Percentiles rank a stretch among this genome's conserved stretches.
Conservation (phyloP, 2,329 filamentous ascomycete species). For the Pleoardoris graminearum region DNA sequence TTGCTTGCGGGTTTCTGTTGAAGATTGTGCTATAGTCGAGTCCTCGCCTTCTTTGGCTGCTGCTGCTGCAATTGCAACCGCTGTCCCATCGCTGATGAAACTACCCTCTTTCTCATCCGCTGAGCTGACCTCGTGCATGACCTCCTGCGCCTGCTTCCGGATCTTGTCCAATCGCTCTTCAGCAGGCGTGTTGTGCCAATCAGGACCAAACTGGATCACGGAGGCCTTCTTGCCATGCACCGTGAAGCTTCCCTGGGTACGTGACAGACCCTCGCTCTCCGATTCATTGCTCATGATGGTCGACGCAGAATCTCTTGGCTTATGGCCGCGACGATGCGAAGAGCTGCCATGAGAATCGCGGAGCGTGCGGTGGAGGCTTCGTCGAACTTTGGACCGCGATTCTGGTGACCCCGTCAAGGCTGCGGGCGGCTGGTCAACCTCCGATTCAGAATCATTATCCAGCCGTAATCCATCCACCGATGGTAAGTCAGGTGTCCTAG, state of each 20-base stretch:
- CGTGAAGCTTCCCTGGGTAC: conserved; percentile 86
- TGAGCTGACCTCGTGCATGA: conserved; percentile 27
- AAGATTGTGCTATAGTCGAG: conserved; percentile 22
- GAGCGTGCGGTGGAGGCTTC: conserved; percentile 86
- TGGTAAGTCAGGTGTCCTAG: conserved; percentile 30
- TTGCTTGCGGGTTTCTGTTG: conserved; percentile 37
- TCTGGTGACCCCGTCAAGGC: conserved; percentile 45
- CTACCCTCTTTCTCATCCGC: conserved; percentile 33
- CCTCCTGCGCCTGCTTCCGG: conserved; percentile 43
- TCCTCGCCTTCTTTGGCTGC: conserved; percentile 26
- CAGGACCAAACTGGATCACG: conserved; percentile 93
- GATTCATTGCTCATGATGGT: conserved; percentile 55
- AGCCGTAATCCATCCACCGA: conserved; percentile 27
- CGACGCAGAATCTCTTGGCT: conserved; percentile 72
- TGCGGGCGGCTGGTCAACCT: conserved; percentile 32
- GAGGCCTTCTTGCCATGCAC: conserved; percentile 98
- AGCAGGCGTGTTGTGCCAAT: conserved; percentile 67
- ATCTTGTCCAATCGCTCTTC: conserved; percentile 44
- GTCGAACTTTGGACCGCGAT: conserved; percentile 71
- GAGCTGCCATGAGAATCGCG: conserved; percentile 73
- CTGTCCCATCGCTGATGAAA: conserved; percentile 30
- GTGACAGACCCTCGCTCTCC: conserved; percentile 70
- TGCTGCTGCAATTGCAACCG: conserved; percentile 22
- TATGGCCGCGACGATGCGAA: conserved; percentile 70
- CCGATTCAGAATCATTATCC: conserved; percentile 36